Conservation (phyloP, 2,329 filamentous ascomycete species). For the Lojkania enalia region DNA sequence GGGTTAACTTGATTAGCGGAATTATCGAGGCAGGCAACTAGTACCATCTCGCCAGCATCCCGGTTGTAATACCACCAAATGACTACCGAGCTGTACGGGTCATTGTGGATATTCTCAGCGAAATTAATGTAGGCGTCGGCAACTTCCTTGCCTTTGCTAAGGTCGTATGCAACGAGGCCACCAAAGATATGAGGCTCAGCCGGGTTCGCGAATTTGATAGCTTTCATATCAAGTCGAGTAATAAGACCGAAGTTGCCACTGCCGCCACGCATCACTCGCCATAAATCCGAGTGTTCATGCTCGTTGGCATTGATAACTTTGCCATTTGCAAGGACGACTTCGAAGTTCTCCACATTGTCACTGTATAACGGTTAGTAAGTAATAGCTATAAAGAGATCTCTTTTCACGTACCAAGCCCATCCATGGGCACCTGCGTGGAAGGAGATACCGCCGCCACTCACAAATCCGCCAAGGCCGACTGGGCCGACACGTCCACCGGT, state of each 20-base stretch:
- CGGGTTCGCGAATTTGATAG: conserved; percentile 4
- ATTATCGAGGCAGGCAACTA: conserved; percentile 9
- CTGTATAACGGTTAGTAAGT: too few relatives aligned
- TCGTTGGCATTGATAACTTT: conserved; percentile 41
- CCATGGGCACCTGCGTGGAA: conserved; percentile 18
- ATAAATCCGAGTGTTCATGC: conserved; percentile 36
- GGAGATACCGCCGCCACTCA: too few relatives aligned
- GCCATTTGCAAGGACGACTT: conserved; percentile 43
- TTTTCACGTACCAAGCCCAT: too few relatives aligned
- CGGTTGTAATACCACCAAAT: conserved; percentile 5
- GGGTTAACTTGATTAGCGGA: conserved; percentile 1
- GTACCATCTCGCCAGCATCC: conserved; percentile 3
- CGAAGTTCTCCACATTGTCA: conserved; percentile 28
- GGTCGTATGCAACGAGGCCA: conserved; percentile 3
- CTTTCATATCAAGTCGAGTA: conserved; percentile 27
- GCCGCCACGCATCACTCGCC: conserved; percentile 45
- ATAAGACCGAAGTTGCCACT: conserved; percentile 47
- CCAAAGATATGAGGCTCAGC: conserved; percentile 2
- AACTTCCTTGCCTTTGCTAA: conserved; percentile 4
- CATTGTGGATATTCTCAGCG: conserved; percentile 7
- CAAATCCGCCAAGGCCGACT: conserved; percentile 13
- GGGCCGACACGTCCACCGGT: conserved; percentile 15
- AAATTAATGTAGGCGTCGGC: conserved; percentile 4
- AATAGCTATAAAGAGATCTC: too few relatives aligned
- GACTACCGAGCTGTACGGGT: conserved; percentile 7